A percentile compares a stretch with the other conserved stretches of the same genome.
These are phyloP conservation scores for Teunomyces stri DNA, from an alignment of 805 yeast genomes.

Conservation along the genomic window DNA sequence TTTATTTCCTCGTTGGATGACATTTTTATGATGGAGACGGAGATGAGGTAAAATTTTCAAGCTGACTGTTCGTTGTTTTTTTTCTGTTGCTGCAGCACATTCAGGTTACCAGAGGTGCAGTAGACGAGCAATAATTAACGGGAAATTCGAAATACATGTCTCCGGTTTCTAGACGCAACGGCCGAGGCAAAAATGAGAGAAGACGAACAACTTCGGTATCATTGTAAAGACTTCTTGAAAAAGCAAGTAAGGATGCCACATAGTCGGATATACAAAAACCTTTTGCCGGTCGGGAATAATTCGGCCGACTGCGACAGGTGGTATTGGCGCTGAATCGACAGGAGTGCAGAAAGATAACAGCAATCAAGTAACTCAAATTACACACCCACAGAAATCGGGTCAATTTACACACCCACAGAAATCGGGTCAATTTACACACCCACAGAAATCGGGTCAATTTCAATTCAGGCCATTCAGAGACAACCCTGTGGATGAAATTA, in stretches of 20 bases:
- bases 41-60: constrained; percentile 2
- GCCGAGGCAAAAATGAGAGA: not conserved
- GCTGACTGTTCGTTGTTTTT: not conserved
- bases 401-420: too few species aligned
- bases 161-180: not conserved
- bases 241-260: too few species aligned
- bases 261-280: too few species aligned
- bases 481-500: too few species aligned
- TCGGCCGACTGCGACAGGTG: not conserved
- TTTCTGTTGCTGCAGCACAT: constrained; percentile 1
- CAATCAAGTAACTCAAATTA: too few species aligned
- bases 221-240: too few species aligned
- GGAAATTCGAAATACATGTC: not conserved
- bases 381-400: too few species aligned
- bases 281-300: not conserved
- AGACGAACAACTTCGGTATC: not conserved
- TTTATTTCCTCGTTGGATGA: constrained; percentile 43
- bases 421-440: too few species aligned
- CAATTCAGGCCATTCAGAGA: too few species aligned
- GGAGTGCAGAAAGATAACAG: not conserved
- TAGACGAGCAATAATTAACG: not conserved
- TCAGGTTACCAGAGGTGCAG: constrained; percentile 1
- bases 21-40: not conserved
- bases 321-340: not conserved
- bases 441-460: too few species aligned